Conservation (phyloP, 73 alveolate genomes). For the Paramecium tetraurelia region DNA sequence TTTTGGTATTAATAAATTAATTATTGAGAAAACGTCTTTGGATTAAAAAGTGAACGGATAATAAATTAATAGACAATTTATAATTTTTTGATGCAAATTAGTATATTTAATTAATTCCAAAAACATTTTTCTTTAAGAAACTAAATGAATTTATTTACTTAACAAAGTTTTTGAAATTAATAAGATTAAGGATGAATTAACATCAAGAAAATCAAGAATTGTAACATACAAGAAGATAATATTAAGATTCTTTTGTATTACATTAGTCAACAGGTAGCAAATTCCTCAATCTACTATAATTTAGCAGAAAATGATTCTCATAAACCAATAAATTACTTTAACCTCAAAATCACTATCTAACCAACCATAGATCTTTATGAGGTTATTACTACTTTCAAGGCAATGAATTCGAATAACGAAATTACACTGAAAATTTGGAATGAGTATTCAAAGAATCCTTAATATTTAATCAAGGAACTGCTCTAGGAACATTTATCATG, state of each 20-base stretch:
- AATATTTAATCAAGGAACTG: not conserved
- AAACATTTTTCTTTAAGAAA: no score
- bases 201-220: not conserved
- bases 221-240: not conserved
- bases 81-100: no score
- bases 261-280: not conserved
- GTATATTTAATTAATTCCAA: no score
- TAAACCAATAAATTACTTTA: not conserved
- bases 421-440: not conserved
- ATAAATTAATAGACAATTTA: no score
- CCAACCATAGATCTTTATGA: not conserved
- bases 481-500: not conserved
- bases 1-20: not conserved
- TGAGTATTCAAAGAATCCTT: not conserved
- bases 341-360: not conserved
- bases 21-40: not conserved
- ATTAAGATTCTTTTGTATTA: not conserved
- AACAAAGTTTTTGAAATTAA: not conserved
- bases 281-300: not conserved
- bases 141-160: not conserved
- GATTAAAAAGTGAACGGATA: not conserved
- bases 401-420: not conserved
- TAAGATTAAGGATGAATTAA: not conserved
- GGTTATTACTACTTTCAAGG: slow-evolving; percentile 18
- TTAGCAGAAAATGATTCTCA: not conserved